Evolutionary conservation across 805 yeast genomes (phyloP).

Genomic region (Candida bentonensis): DNA sequence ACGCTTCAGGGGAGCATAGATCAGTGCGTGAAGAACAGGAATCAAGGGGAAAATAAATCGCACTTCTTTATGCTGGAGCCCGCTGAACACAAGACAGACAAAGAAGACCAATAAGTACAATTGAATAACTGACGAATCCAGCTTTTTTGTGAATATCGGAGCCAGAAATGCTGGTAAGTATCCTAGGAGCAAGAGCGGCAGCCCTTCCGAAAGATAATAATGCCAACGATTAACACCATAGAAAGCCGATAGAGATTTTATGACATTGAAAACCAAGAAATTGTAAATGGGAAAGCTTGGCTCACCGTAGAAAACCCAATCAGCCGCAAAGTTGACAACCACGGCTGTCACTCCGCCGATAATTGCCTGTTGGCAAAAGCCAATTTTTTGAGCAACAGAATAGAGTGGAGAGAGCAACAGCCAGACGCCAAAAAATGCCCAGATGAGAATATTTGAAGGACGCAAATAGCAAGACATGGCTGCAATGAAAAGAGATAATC

Average conservation of each 20-base stretch:
- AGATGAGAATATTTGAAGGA: slow-evolving; percentile 71
- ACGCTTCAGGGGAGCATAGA: slow-evolving; percentile 29
- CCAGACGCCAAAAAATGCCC: slow-evolving; percentile 48
- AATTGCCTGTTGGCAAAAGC: background rate
- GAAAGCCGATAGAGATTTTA: slow-evolving; percentile 57
- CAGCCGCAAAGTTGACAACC: background rate
- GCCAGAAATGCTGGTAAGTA: slow-evolving; percentile 34
- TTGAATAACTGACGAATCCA: slow-evolving; percentile 5
- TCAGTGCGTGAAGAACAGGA: slow-evolving; percentile 49
- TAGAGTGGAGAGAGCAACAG: slow-evolving; percentile 9
- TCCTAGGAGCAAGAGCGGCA: slow-evolving; percentile 62
- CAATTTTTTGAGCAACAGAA: background rate
- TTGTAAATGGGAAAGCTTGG: slow-evolving; percentile 49
- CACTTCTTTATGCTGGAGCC: slow-evolving; percentile 75
- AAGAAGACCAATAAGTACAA: background rate
- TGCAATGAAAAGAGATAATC: slow-evolving; percentile 35
- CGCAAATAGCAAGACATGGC: slow-evolving; percentile 55
- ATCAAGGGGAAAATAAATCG: slow-evolving; percentile 77
- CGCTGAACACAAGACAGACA: slow-evolving; percentile 34
- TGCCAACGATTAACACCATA: slow-evolving; percentile 80
- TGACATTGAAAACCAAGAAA: slow-evolving; percentile 66
- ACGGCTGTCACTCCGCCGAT: background rate
- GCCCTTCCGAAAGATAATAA: slow-evolving; percentile 69
- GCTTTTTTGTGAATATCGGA: background rate
- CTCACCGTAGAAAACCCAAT: slow-evolving; percentile 5